Evolutionary conservation across 164 flowering plant genomes (phyloP), one percentile per base, ranked within the genome.

Genomic region (Kingdonia uniflora): DNA sequence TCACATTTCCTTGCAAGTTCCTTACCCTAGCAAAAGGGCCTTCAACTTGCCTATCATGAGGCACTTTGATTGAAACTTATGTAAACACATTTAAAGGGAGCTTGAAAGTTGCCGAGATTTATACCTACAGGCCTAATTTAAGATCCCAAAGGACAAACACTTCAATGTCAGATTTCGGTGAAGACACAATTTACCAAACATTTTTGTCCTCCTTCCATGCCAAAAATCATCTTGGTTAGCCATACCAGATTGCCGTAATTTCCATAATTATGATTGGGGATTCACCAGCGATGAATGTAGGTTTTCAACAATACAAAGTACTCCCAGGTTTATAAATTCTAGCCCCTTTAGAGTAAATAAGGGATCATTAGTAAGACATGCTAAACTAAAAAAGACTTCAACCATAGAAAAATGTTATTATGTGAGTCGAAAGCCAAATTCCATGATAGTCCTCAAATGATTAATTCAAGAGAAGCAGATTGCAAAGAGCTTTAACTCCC

Each of bases 101-200:
- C 59, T 87, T 95, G 0, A 89, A 86, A 49, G 86, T 82, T 13
- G 97, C 82, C 0, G 97, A 89, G 44, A 84, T 85, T 14, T 95
- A 89, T 56, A 81, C 84, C 0, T 73, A 40, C 63, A 78, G 73
- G 61, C 74, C 88, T 0, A 64, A 70, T 56, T 70, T 83, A 7
- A 74, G 95, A 45, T 71, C 81, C 13, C 75, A 80, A 2, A 58
- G 79, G 35, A 70, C 63, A 39, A 70, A 54, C 64, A 47, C 68
- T 1, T 59, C 77, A 8, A 41, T 66, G 44, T 76, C 84, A 0
- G 84, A 80, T 29, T 73, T 39, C 15, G 64, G 76, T 1, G 85
- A 78, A 39, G 83, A 76, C 51, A 54, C 57, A 2, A 29, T 56
- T 35, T 67, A 73, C 57, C 77, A 73, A 45, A 57, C 68, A 1